A percentile compares a stretch with the other conserved stretches of the same genome.
phyloP scores from a whole-genome alignment of 805 yeast species.

The Huiozyma naganishii region DNA sequence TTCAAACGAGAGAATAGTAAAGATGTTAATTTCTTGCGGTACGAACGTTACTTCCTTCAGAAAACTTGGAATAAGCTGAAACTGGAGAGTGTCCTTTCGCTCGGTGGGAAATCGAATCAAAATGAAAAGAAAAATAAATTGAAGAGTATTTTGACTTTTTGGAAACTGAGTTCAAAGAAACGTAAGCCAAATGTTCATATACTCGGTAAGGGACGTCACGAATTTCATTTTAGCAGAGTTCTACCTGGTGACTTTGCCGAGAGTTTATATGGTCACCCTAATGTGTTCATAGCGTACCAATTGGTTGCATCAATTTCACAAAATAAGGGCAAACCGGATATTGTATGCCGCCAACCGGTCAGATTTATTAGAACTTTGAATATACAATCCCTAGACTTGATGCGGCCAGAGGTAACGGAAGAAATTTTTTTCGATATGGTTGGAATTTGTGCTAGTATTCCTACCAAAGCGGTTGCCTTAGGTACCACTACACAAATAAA shows the following conservation, averaged over 20 bases:
- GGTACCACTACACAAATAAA: slow-evolving; percentile 70
- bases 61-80: slow-evolving; percentile 56
- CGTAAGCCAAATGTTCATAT: neutral
- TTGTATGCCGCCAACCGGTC: slow-evolving; percentile 58
- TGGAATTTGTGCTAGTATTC: slow-evolving; percentile 78
- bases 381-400: slow-evolving; percentile 74
- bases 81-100: neutral
- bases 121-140: neutral
- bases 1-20: slow-evolving; percentile 6
- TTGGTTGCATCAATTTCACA: slow-evolving; percentile 75
- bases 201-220: slow-evolving; percentile 69
- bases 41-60: slow-evolving; percentile 59
- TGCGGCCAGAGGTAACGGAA: slow-evolving; percentile 88
- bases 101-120: neutral
- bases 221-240: slow-evolving; percentile 77
- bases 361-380: slow-evolving; percentile 80
- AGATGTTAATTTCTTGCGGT: slow-evolving; percentile 21
- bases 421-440: slow-evolving; percentile 93
- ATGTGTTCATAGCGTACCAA: slow-evolving; percentile 62
- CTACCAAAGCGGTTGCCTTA: slow-evolving; percentile 80
- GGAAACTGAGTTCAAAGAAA: no score
- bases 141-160: no score
- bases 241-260: slow-evolving; percentile 81
- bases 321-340: slow-evolving; percentile 59
- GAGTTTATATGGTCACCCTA: slow-evolving; percentile 80